phyloP scores from a whole-genome alignment of 352 stramenopile genomes.

The Aphanomyces cochlioides region DNA sequence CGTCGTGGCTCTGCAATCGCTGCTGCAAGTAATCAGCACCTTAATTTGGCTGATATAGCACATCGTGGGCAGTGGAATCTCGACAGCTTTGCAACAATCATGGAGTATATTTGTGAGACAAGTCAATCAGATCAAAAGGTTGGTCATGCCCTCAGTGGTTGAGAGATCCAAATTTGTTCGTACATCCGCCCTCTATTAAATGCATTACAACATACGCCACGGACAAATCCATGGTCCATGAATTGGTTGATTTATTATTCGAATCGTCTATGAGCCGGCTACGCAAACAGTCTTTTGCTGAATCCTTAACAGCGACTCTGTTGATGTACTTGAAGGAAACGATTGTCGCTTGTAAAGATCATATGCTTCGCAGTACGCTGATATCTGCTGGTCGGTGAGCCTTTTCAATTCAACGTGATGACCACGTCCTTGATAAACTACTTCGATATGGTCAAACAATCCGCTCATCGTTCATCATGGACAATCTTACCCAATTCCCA shows the following conservation, averaged over 20 bases:
- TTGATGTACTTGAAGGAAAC: not conserved
- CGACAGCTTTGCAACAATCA: not conserved
- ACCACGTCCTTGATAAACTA: not conserved
- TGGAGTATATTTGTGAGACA: slow-evolving; percentile 1
- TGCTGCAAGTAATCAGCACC: not conserved
- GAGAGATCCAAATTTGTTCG: not conserved
- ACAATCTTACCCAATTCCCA: not conserved
- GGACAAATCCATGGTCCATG: not conserved
- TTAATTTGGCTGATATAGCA: slow-evolving; percentile 3
- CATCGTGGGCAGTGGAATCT: not conserved
- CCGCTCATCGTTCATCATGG: not conserved
- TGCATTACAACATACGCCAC: not conserved
- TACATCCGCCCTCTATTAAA: not conserved
- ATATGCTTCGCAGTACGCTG: not conserved
- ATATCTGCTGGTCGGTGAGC: not conserved
- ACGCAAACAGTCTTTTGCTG: not conserved
- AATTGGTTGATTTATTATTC: not conserved
- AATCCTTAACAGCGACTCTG: not conserved
- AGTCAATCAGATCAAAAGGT: not conserved
- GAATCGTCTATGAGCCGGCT: not conserved
- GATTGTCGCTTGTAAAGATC: not conserved
- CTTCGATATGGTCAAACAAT: not conserved
- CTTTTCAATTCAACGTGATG: not conserved
- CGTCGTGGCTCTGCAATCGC: not conserved
- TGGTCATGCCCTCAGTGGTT: not conserved